Base-by-base conservation (phyloP, 1,284 basidiomycete species). In the Ceratobasidium sp. region DNA sequence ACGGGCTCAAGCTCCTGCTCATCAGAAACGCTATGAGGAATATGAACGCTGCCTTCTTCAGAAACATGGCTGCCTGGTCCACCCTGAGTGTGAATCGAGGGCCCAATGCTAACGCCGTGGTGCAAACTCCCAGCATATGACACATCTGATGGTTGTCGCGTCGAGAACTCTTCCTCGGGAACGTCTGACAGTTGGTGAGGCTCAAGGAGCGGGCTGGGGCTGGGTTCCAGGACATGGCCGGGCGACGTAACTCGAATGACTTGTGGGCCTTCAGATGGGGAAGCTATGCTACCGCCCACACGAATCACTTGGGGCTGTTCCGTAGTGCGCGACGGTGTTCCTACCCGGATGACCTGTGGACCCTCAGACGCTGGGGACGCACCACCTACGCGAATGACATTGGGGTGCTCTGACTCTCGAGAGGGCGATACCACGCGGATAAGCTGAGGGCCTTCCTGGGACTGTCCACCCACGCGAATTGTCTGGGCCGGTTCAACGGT, bases 241-340 rank as follows among this genome's bases (percentile, higher is more conserved):
- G 58, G 58, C 7, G 43, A 16, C 23, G 69, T 67, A 6, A 44
- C 66, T 32, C 69, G 57, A 38, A 73, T 30, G 38, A 55, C 61
- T 41, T 26, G 55, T 3, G 55, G n/a, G n/a, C 32, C 55, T 21
- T 38, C 55, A 23, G n/a, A 30, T 18, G 62, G 28, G 14, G 62
- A 28, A 13, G n/a, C 49, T 23, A 58, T 41, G 30, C 70, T 50
- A 4, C 28, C 52, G 16, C 47, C 71, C 13, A 73, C 41, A 11
- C 71, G 47, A 54, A 73, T 62, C 16, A 73, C 63, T 23, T 73
- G 32, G 32, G 72, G 72, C n/a, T 28, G 23, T 18, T 64, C 44
- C 9, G 23, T 9, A 21, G 35, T 41, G 7, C 38, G 63, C 47
- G 57, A 52, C 4, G 64, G 63, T 35, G 64, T 21, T 62, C 21